These are phyloP conservation scores for Trichoderma gamsii DNA, from an alignment of 495 filamentous ascomycete genomes.

Conservation along the genomic window DNA sequence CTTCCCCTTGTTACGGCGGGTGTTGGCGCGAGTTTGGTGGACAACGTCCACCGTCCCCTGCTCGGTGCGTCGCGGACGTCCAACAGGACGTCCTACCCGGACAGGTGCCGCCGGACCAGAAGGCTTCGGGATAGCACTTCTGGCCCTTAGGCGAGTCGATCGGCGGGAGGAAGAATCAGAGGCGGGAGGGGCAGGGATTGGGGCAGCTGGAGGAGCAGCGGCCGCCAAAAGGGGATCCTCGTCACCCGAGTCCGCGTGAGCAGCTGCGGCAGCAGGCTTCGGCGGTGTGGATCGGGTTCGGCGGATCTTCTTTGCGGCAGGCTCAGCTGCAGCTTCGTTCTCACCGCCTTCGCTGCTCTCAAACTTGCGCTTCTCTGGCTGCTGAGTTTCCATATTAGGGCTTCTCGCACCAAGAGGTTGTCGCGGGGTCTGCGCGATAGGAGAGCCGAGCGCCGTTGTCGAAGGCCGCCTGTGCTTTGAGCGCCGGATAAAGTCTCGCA, in stretches of 20 bases:
- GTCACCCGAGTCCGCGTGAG: neutral
- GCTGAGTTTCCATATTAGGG: constrained; percentile 9
- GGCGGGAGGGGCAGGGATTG: neutral
- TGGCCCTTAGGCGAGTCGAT: neutral
- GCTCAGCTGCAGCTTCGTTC: neutral
- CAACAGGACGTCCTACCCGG: neutral
- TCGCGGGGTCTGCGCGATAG: neutral
- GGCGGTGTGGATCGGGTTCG: neutral
- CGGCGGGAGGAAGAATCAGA: constrained; percentile 2
- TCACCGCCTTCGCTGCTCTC: constrained; percentile 5
- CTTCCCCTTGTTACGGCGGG: constrained; percentile 12
- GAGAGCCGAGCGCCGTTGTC: neutral
- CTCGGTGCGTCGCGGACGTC: constrained; percentile 7
- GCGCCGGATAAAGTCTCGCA: constrained; percentile 6
- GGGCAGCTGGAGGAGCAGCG: neutral
- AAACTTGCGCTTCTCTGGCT: constrained; percentile 10
- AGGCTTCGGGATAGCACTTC: constrained; percentile 1
- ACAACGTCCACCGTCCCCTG: constrained; percentile 10
- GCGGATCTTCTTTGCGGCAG: neutral
- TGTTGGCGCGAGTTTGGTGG: constrained; percentile 14
- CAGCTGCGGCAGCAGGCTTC: neutral
- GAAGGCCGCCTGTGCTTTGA: neutral
- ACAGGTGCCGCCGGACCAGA: constrained; percentile 4
- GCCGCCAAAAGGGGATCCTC: neutral
- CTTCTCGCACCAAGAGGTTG: constrained; percentile 10